A percentile compares a stretch with the other conserved stretches of the same genome.
phyloP scores from a whole-genome alignment of 352 stramenopile species.

The Phytopythium boreale region DNA sequence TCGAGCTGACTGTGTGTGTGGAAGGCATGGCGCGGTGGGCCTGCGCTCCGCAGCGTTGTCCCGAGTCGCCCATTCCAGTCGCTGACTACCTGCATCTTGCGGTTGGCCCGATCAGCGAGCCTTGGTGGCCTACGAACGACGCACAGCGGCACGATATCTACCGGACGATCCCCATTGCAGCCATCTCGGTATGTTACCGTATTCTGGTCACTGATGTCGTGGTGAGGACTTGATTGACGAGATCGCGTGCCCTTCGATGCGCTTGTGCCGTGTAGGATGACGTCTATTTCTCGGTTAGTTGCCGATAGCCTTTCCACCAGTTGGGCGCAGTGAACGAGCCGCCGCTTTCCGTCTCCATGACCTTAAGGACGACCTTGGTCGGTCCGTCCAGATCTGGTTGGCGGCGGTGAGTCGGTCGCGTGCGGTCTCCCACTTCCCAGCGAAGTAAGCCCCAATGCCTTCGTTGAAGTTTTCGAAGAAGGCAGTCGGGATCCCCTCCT shows the following conservation, averaged over 20 bases:
- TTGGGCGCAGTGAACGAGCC: constrained; percentile 71
- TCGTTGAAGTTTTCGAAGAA: constrained; percentile 92
- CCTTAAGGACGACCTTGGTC: constrained; percentile 90
- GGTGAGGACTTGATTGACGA: neutral
- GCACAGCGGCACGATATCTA: neutral
- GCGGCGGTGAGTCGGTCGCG: constrained; percentile 79
- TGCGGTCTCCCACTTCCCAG: constrained; percentile 89
- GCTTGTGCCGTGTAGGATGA: too few relatives aligned
- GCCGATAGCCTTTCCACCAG: constrained; percentile 91
- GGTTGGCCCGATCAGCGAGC: neutral
- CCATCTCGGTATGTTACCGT: neutral
- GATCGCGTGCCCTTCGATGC: neutral
- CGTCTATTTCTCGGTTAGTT: constrained; percentile 92
- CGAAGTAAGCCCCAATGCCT: constrained; percentile 92
- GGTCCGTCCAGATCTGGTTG: constrained; percentile 90
- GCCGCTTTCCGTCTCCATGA: constrained; percentile 91
- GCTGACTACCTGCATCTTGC: neutral
- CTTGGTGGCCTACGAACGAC: neutral
- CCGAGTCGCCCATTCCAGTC: too few relatives aligned
- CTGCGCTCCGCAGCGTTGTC: neutral
- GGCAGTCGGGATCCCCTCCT: constrained; percentile 72
- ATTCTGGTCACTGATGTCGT: neutral
- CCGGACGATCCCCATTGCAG: neutral
- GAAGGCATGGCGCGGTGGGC: neutral
- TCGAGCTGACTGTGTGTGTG: neutral